Conservation (phyloP, 768 basidiomycete species). For the Xanthoconium stramineum region DNA sequence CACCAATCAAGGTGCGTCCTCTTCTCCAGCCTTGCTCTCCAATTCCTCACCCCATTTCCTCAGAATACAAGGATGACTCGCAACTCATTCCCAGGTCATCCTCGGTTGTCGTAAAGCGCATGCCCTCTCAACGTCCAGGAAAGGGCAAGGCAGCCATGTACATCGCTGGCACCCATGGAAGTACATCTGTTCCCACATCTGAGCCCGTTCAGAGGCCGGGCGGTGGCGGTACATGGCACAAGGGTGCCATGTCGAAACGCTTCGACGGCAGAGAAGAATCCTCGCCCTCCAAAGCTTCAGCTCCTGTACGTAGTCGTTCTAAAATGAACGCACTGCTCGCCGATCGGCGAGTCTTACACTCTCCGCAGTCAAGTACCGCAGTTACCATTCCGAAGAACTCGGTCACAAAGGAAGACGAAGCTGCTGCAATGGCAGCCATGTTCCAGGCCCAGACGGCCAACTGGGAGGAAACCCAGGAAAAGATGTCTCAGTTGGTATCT, state of each 20-base stretch:
- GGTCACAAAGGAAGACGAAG: conserved; percentile 73
- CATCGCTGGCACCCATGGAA: conserved; percentile 47
- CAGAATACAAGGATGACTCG: conserved; percentile 91
- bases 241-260: conserved; percentile 79
- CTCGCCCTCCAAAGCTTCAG: conserved; percentile 21
- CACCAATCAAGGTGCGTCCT: conserved; percentile 77
- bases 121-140: conserved; percentile 78
- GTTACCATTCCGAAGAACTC: conserved; percentile 35
- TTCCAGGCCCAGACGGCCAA: conserved; percentile 90
- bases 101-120: conserved; percentile 88
- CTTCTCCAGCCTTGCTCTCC: background rate
- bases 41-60: background rate
- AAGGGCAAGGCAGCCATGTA: conserved; percentile 82
- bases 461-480: conserved; percentile 99
- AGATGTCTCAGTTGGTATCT: conserved; percentile 97
- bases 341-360: conserved; percentile 25
- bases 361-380: conserved; percentile 35
- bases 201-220: conserved; percentile 42
- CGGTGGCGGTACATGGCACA: conserved; percentile 51
- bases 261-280: conserved; percentile 84
- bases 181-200: conserved; percentile 43
- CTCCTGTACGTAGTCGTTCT: conserved; percentile 33
- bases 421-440: conserved; percentile 97
- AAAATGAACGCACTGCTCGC: conserved; percentile 20
- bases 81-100: conserved; percentile 92